Percentiles rank a stretch among this genome's conserved stretches.
Evolutionary conservation across 371 early-diverging fungal species (phyloP).

Genomic region (Lichtheimia ramosa): DNA sequence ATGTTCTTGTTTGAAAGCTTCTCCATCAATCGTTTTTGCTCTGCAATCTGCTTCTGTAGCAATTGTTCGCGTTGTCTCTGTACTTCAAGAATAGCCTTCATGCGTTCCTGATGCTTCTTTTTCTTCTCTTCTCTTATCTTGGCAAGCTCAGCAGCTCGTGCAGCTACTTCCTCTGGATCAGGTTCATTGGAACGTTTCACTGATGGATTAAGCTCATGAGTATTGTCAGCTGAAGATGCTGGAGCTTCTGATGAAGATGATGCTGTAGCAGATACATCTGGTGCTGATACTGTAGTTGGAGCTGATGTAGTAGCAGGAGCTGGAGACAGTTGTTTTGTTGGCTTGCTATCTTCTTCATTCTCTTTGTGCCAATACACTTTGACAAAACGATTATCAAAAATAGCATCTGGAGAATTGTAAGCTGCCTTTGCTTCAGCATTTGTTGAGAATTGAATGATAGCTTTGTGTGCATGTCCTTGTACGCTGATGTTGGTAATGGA

Average conservation of each 20-base stretch:
- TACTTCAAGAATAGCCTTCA: constrained; percentile 55
- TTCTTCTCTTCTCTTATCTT: constrained; percentile 30
- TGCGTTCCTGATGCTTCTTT: constrained; percentile 50
- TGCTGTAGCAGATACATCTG: too few species aligned
- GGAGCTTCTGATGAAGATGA: background rate
- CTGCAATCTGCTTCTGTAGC: constrained; percentile 54
- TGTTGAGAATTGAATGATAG: constrained; percentile 60
- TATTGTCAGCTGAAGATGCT: background rate
- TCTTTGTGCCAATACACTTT: constrained; percentile 66
- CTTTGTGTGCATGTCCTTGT: constrained; percentile 43
- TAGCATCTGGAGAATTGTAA: constrained; percentile 75
- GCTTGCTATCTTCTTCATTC: background rate
- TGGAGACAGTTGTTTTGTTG: too few species aligned
- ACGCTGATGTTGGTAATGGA: constrained; percentile 67
- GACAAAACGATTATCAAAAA: constrained; percentile 88
- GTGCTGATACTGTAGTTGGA: too few species aligned
- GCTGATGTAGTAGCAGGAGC: too few species aligned
- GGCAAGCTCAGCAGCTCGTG: constrained; percentile 36
- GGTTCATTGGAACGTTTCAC: constrained; percentile 24
- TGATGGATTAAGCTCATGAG: background rate
- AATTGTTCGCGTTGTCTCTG: constrained; percentile 59
- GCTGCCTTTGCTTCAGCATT: constrained; percentile 72
- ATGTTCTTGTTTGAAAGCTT: constrained; percentile 51
- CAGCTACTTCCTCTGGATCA: constrained; percentile 41
- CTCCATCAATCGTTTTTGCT: constrained; percentile 57